Evolutionary conservation across 1,139 yeast species (phyloP), one percentile per base, ranked within the genome.

Genomic region (Candida sp.): DNA sequence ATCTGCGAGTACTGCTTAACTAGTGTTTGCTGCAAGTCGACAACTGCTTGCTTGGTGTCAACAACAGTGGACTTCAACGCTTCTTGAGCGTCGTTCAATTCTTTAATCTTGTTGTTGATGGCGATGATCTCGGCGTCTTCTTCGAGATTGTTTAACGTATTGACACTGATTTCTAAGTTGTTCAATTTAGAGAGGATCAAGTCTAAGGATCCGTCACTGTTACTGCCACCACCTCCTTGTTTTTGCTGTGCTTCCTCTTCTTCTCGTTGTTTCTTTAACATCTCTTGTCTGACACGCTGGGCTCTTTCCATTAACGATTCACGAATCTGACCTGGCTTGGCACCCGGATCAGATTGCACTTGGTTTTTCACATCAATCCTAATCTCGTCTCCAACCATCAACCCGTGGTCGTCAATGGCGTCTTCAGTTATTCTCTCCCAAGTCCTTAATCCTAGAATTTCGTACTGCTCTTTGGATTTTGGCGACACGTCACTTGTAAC

Each of bases 351-450:
- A 27, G 41, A 51, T 22, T 51, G 54, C 3, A 59, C 58, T 1
- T 61, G 63, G 0, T 67, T 58, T 30, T 60, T 60, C 34, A 55
- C 58, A 17, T 60, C 65, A 4, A 70, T 61, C 49, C 68, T 65
- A 37, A 72, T 57, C 28, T 63, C 66, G 1, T 85, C 86, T 32
- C 70, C 77, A 57, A 78, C 73, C 55, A 81, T 69, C 25, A 80
- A 70, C 0, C 82, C 84, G 59, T 84, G 87, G 56, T 85, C 88
- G 54, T 83, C 85, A 60, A 70, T 57, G 60, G 83, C 81, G 57
- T 85, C 90, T 46, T 72, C 77, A 4, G 85, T 74, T 25, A 86
- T 72, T 37, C 73, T 73, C 51, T 78, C 73, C 73, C 81, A 87
- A 2, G 81, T 75, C 41, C 81, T 77, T 57, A 87, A 66, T 59